Conservation (phyloP, 2,329 filamentous ascomycete genomes). For the Pyrenophora tritici-repentis region DNA sequence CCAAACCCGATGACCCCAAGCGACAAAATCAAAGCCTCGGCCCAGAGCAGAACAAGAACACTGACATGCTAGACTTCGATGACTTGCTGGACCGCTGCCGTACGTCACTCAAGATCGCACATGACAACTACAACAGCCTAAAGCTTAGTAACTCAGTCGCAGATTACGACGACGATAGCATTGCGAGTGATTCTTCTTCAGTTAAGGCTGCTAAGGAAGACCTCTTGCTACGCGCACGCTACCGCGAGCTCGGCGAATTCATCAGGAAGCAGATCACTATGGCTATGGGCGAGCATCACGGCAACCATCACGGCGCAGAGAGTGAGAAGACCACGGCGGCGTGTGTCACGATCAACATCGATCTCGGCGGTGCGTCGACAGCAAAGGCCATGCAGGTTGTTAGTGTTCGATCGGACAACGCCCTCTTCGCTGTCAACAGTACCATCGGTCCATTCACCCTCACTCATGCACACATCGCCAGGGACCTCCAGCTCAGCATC, state of each 20-base stretch:
- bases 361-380: not conserved
- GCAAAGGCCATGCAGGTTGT: not conserved
- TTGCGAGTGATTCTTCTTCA: not conserved
- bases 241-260: slow-evolving; percentile 16
- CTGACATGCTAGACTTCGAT: not conserved
- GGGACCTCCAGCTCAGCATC: not conserved
- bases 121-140: not conserved
- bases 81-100: not conserved
- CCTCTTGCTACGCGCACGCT: not conserved
- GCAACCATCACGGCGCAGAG: not conserved
- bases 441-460: slow-evolving; percentile 1
- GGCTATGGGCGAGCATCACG: not conserved
- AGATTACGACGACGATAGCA: not conserved
- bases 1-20: not conserved
- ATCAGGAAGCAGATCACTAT: slow-evolving; percentile 14
- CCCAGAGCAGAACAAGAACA: not conserved
- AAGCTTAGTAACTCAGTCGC: not conserved
- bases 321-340: not conserved
- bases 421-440: not conserved
- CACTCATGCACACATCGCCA: not conserved
- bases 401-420: not conserved
- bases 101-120: not conserved
- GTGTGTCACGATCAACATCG: slow-evolving; percentile 1
- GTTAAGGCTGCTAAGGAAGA: slow-evolving; percentile 7
- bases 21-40: not conserved